Evolutionary conservation across 192 early-diverging fungal species (phyloP).

Genomic region (Coemansia sp.): DNA sequence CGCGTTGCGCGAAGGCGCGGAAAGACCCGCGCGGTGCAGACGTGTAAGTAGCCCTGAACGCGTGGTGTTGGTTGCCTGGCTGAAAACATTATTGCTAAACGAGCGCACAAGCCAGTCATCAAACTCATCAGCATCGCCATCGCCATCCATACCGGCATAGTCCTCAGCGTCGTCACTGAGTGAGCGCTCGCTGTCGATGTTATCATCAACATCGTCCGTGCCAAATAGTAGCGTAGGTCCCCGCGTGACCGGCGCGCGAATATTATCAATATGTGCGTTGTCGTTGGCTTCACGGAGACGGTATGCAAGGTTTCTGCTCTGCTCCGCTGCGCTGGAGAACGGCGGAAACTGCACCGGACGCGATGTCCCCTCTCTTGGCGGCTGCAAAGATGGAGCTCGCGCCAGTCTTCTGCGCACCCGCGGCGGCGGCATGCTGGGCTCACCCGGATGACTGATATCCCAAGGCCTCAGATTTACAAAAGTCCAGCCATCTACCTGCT

Average conservation of each 20-base stretch:
- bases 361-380: not conserved
- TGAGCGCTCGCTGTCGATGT: not conserved
- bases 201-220: not conserved
- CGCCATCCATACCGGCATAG: constrained; percentile 4
- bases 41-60: not conserved
- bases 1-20: not conserved
- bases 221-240: constrained; percentile 2
- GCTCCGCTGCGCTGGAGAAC: not conserved
- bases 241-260: not conserved
- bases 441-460: constrained; percentile 1
- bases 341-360: constrained; percentile 1
- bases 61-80: constrained; percentile 3
- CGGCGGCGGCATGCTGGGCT: not conserved
- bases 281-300: not conserved
- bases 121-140: constrained; percentile 7
- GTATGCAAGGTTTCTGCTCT: not conserved
- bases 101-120: constrained; percentile 19
- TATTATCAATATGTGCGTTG: not conserved
- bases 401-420: constrained; percentile 9
- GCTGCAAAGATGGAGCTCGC: not conserved
- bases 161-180: not conserved
- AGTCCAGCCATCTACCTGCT: constrained; percentile 30
- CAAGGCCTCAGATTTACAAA: constrained; percentile 21
- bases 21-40: constrained; percentile 1
- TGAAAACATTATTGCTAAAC: constrained; percentile 3